Evolutionary conservation across 2,329 filamentous ascomycete species (phyloP), one percentile per base, ranked within the genome.

Genomic region (Pseudopyrenochaeta lycopersici): DNA sequence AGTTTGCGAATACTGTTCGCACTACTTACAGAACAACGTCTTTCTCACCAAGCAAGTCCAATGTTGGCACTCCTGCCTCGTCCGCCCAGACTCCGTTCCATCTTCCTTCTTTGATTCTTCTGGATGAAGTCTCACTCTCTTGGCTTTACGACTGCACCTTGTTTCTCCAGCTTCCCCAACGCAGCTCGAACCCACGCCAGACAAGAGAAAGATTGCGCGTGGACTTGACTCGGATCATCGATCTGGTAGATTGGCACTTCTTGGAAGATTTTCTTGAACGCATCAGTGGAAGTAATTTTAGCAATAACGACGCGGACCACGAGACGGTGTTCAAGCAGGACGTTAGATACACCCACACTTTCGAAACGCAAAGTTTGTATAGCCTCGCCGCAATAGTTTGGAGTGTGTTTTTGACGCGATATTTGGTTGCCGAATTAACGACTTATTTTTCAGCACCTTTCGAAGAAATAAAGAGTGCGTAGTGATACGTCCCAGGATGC

Each of bases 401-500:
- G 32, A 52, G 42, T n/a, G 49, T 45, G 27, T 45, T 54, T 33
- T 49, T 54, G 15, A 54, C 29, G 29, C 49, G 27, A 27, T 46
- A 35, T 41, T 54, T 54, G 2, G 33, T 46, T 3, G 29, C 46
- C 46, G 41, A 35, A 36, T 41, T 30, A 14, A 27, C 27, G 3
- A 10, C 12, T 14, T 35, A 11, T 14, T 12, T 18, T 35, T 39
- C 45, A 15, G 40, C 41, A 17, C 46, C 43, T 46, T 65, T 65
- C 4, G 58, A 52, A n/a, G 57, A 52, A 36, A 64, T 50, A 39
- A 65, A 62, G 11, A 68, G 51, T 1, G 65, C 62, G 49, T 61
- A 68, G 43, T 66, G 59, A 38, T 60, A 64, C 10, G 42, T 48
- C 4, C 39, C 55, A 3, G 59, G 60, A 43, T 66, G 56, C 32